Evolutionary conservation across 2,329 filamentous ascomycete genomes (phyloP).

Genomic region (Fusarium pseudoanthophilum): DNA sequence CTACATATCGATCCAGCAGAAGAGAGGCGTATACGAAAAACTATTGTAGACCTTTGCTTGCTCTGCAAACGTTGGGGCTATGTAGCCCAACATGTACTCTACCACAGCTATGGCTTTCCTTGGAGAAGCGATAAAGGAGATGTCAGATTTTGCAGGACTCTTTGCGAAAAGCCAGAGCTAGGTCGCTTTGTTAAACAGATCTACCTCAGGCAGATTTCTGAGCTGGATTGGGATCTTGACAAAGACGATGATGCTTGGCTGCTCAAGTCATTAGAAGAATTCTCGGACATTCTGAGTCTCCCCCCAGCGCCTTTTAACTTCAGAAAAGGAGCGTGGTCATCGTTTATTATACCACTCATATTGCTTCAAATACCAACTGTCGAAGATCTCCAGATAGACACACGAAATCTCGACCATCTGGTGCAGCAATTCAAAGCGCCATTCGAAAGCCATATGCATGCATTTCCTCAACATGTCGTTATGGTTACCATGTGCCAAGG

Average conservation of each 20-base stretch:
- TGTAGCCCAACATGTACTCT: constrained; percentile 13
- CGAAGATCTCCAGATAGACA: too few species aligned
- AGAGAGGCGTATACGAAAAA: too few species aligned
- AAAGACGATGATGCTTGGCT: neutral
- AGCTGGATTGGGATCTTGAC: neutral
- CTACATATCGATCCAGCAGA: too few species aligned
- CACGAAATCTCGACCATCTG: neutral
- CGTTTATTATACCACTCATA: neutral
- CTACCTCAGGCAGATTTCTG: too few species aligned
- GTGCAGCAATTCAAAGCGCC: neutral
- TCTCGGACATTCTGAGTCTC: neutral
- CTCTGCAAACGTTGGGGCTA: neutral
- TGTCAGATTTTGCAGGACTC: neutral
- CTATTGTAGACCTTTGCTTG: too few species aligned
- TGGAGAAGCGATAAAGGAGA: too few species aligned
- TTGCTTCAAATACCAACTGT: neutral
- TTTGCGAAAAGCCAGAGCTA: neutral
- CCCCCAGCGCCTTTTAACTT: neutral
- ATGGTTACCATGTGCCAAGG: fast-evolving
- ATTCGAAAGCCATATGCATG: neutral
- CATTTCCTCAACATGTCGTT: neutral
- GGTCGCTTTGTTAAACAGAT: neutral
- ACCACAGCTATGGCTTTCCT: too few species aligned
- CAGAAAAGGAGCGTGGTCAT: neutral
- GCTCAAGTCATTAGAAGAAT: neutral